Evolutionary conservation across 371 early-diverging fungal genomes (phyloP), one percentile per base, ranked within the genome.

Genomic region (Actinomucor elegans): DNA sequence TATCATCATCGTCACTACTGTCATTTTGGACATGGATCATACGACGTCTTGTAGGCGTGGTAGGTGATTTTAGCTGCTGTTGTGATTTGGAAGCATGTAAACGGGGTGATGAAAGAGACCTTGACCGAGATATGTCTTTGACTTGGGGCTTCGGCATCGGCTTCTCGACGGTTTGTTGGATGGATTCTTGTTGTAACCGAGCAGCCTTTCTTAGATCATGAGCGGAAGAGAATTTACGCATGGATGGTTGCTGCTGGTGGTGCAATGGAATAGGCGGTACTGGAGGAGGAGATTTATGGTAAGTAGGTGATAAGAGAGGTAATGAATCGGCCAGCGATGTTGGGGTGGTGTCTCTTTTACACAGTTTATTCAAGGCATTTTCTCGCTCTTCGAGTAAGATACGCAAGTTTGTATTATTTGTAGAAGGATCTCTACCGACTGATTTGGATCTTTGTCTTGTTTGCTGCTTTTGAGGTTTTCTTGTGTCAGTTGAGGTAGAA

Each of bases 381-480:
- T 64, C 64, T 29, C 64, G 29, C 49, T 53, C 64, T 36, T 48
- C 54, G 6, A 64, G 32, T 10, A 49, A 2, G n/a, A 8, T 8
- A n/a, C n/a, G n/a, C 26, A 24, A 17, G 2, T 4, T 15, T 0
- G 49, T 50, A 26, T n/a, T 32, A 14, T 31, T 38, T 9, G 47
- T 29, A 12, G 64, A 64, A 29, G 65, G 52, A 37, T 64, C 59
- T 55, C 64, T 57, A 11, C 67, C 59, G 1, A 63, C 47, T 24
- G 67, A 67, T 35, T 59, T 59, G 8, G 67, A 67, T 48, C 67
- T 54, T 14, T 55, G 59, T 34, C 64, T 51, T 32, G 41, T 49
- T 21, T 45, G 55, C 24, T 59, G 59, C 29, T n/a, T 41, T 17
- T 20, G 43, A 6, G 18, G 43, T 12, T 46, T 17, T 28, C 24